Evolutionary conservation across 2,329 filamentous ascomycete genomes (phyloP), one percentile per base, ranked within the genome.

Genomic region (Alternaria brassicae): DNA sequence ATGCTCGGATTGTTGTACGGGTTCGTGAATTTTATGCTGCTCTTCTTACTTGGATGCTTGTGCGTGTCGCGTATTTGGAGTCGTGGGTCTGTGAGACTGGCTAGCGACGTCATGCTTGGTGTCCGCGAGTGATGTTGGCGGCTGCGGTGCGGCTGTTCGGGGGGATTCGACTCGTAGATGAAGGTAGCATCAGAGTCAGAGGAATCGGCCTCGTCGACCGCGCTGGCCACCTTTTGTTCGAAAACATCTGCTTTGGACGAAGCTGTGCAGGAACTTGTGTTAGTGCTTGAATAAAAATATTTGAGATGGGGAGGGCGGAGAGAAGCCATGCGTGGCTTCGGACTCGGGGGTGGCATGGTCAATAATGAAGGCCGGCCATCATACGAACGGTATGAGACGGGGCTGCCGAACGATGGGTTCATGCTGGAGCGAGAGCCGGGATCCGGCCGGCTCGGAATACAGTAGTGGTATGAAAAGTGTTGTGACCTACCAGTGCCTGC

Each of bases 101-200:
- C 83, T 69, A 87, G 83, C 12, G 94, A 98, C 4, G 94, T 96
- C 41, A 93, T 91, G 78, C 93, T 98, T 6, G 95, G 95, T 1
- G 95, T 99, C 63, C 95, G 88, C 19, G 94, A 98, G 79, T 78
- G 76, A 56, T 98, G 94, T 77, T 94, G 92, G 61, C 93, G 87
- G 63, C 88, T 86, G 51, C 92, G 91, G 51, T 85, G 81, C 28
- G 84, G 78, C 54, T 79, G 82, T 66, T 89, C 87, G 13, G 85
- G 84, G 9, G 94, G 95, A 72, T 99, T 99, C 25, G 95, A 98
- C 78, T 99, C 95, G 80, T 99, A 99, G 15, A 99, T 95, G 78
- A 98, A 99, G 0, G 95, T 98, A 79, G 98, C 95, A 72, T 97
- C 95, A 1, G 94, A 98, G 77, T 99, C 95, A 6, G 94, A 97